Percentiles rank a stretch among this genome's conserved stretches.
These are phyloP conservation scores for Macrolepiota albuminosa DNA, from an alignment of 768 basidiomycete genomes.

Conservation along the genomic window DNA sequence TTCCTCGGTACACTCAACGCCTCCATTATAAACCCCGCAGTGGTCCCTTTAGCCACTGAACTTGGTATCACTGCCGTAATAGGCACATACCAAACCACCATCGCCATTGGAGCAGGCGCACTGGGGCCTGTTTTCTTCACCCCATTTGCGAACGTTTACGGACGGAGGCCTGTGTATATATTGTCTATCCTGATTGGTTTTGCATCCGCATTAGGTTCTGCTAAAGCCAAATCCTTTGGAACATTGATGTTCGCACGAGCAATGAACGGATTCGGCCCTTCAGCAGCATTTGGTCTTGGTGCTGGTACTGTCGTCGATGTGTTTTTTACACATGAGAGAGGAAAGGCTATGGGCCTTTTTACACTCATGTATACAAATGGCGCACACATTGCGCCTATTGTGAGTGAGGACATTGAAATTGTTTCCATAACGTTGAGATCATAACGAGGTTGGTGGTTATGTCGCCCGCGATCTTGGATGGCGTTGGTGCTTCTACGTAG, in stretches of 20 bases:
- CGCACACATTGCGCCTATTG: slow-evolving; percentile 36
- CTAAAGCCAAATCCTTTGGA: slow-evolving; percentile 26
- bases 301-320: slow-evolving; percentile 35
- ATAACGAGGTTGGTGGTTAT: slow-evolving; percentile 30
- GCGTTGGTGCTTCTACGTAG: slow-evolving; percentile 41
- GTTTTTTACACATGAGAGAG: slow-evolving; percentile 33
- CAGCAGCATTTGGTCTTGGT: slow-evolving; percentile 31
- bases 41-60: slow-evolving; percentile 31
- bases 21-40: slow-evolving; percentile 34
- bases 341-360: slow-evolving; percentile 39
- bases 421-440: background rate
- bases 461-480: slow-evolving; percentile 32
- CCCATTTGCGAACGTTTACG: slow-evolving; percentile 37
- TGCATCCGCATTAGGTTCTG: slow-evolving; percentile 17
- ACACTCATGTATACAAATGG: slow-evolving; percentile 38
- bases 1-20: slow-evolving; percentile 34
- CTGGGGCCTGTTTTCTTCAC: slow-evolving; percentile 33
- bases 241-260: slow-evolving; percentile 29
- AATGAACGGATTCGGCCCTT: slow-evolving; percentile 32
- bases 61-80: slow-evolving; percentile 30
- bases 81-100: slow-evolving; percentile 36
- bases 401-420: slow-evolving; percentile 14
- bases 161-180: slow-evolving; percentile 32
- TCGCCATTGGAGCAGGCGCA: slow-evolving; percentile 31
- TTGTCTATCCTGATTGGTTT: slow-evolving; percentile 28